Conservation (phyloP, 2,329 filamentous ascomycete genomes). For the Emergomyces orientalis region DNA sequence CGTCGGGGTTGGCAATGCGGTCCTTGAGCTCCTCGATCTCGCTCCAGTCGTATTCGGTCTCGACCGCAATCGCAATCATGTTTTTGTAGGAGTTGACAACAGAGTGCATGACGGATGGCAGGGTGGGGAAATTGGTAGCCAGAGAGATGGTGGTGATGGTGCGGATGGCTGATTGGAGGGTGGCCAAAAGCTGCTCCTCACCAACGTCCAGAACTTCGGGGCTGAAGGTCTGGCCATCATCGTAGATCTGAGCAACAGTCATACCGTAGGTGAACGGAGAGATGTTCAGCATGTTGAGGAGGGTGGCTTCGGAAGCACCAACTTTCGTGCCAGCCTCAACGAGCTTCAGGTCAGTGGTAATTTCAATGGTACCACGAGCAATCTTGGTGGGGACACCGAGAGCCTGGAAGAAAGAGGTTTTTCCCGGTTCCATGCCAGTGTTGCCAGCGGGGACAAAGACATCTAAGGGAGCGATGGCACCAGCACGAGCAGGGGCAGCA, state of each 20-base stretch:
- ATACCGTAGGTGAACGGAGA: conserved; percentile 99
- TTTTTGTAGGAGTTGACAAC: conserved; percentile 97
- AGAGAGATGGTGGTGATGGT: conserved; percentile 88
- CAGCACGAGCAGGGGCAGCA: conserved; percentile 92
- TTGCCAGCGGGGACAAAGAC: conserved; percentile 96
- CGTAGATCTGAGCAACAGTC: conserved; percentile 92
- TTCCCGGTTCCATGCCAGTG: conserved; percentile 99
- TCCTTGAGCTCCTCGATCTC: conserved; percentile 98
- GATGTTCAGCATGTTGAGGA: conserved; percentile 99
- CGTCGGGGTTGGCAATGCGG: conserved; percentile 97
- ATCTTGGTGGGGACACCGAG: conserved; percentile 99
- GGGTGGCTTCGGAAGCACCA: conserved; percentile 95
- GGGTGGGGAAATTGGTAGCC: conserved; percentile 87
- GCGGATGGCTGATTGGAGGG: conserved; percentile 69
- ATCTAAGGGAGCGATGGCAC: conserved; percentile 86
- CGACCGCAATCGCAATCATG: conserved; percentile 69
- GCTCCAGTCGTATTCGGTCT: conserved; percentile 88
- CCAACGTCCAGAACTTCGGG: conserved; percentile 81
- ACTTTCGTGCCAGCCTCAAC: conserved; percentile 89
- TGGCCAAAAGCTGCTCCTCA: conserved; percentile 84
- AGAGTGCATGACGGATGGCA: conserved; percentile 94
- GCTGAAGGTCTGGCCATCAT: conserved; percentile 88
- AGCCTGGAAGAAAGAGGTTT: conserved; percentile 99
- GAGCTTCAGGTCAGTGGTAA: conserved; percentile 94
- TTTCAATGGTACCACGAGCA: conserved; percentile 99